These are phyloP conservation scores for Phlegmacium glaucopus DNA, from an alignment of 768 basidiomycete species.

Conservation along the genomic window DNA sequence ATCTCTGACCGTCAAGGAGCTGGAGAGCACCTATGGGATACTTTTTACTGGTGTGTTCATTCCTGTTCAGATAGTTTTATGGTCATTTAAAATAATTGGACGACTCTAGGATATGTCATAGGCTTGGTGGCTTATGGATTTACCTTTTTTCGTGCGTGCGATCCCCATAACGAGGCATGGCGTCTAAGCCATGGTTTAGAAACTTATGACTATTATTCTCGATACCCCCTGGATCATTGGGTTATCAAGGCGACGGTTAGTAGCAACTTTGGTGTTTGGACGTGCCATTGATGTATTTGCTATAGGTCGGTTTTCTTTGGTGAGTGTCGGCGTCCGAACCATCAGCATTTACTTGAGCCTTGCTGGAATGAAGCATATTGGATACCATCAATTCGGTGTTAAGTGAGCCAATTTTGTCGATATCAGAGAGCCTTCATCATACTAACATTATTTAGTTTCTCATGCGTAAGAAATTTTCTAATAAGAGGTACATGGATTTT, in stretches of 20 bases:
- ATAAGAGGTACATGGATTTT: background rate
- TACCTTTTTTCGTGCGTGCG: conserved; percentile 26
- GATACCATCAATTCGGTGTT: conserved; percentile 19
- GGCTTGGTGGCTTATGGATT: conserved; percentile 24
- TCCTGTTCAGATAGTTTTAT: background rate
- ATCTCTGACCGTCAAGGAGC: background rate
- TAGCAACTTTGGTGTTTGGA: background rate
- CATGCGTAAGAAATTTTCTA: conserved; percentile 9
- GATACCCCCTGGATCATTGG: conserved; percentile 12
- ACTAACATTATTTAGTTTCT: conserved; percentile 4
- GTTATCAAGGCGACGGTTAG: conserved; percentile 18
- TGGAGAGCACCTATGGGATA: conserved; percentile 17
- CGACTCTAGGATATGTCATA: conserved; percentile 20
- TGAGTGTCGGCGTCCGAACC: background rate
- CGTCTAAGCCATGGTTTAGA: conserved; percentile 12
- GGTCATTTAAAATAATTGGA: background rate
- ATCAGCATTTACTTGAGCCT: background rate
- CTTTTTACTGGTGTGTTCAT: conserved; percentile 20
- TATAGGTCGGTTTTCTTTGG: background rate
- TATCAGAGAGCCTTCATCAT: background rate
- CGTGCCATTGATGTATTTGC: background rate
- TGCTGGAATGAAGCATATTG: conserved; percentile 7
- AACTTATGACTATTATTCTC: conserved; percentile 25
- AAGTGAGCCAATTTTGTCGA: conserved; percentile 10
- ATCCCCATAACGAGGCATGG: background rate